These are phyloP conservation scores for Chytriomyces sp. DNA, from an alignment of 192 early-diverging fungal genomes.

Conservation along the genomic window DNA sequence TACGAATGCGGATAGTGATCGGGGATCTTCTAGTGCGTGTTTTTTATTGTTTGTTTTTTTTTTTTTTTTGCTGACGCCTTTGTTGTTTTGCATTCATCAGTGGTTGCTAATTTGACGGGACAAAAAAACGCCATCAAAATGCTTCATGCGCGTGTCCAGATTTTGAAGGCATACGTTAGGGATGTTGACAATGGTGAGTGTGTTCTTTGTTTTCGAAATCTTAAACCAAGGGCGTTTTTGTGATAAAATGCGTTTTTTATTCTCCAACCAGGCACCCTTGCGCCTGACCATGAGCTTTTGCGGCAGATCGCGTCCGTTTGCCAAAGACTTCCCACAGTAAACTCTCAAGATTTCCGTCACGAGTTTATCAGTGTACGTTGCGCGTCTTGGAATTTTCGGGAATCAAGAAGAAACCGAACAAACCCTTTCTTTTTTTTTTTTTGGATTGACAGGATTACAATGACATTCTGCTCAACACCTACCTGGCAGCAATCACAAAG, in stretches of 20 bases:
- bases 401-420: too few relatives aligned
- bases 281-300: slow-evolving; percentile 74
- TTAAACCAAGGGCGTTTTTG: neutral
- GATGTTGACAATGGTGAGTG: slow-evolving; percentile 69
- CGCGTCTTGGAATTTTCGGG: neutral
- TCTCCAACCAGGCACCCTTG: slow-evolving; percentile 51
- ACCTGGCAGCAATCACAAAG: slow-evolving; percentile 80
- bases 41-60: neutral
- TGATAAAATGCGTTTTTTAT: neutral
- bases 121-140: slow-evolving; percentile 84
- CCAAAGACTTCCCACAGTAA: slow-evolving; percentile 73
- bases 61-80: neutral
- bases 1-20: slow-evolving; percentile 57
- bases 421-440: neutral
- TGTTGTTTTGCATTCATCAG: slow-evolving; percentile 39
- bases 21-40: slow-evolving; percentile 61
- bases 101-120: slow-evolving; percentile 69
- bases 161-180: slow-evolving; percentile 73
- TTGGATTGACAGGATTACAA: slow-evolving; percentile 72
- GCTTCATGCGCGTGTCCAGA: slow-evolving; percentile 72
- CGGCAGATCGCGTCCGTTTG: slow-evolving; percentile 78
- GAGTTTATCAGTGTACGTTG: slow-evolving; percentile 73
- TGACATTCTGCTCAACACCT: slow-evolving; percentile 77
- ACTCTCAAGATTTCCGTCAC: slow-evolving; percentile 67
- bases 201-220: neutral